Evolutionary conservation across 768 basidiomycete genomes (phyloP), one percentile per base, ranked within the genome.

Genomic region (Suillus weaverae): DNA sequence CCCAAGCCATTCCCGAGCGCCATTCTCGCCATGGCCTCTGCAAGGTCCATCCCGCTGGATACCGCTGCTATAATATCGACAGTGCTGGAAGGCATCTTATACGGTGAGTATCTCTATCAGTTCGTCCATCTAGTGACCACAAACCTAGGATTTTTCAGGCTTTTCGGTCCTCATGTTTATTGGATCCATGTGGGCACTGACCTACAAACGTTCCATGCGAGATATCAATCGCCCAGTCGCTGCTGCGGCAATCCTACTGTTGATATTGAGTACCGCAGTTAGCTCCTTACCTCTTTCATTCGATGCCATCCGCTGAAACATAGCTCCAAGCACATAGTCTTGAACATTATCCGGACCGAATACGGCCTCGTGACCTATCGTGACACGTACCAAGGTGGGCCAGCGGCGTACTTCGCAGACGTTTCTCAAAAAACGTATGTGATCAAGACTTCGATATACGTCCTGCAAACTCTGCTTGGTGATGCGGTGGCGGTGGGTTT

Each of bases 251-350:
- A 60, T 60, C 18, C 44, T 70, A 8, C 68, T 73, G 7, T 66
- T 72, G 20, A 46, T 69, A 32, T 60, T 70, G 18, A 73, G 71
- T 59, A 73, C 70, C 0, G 65, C 69, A n/a, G 71, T 72, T 44
- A 56, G 68, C 26, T 8, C 26, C 26, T 51, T 7, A 0, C 36
- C 44, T 16, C 14, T 20, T 53, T 13, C 26, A 51, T 30, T 9
- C 16, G 4, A 51, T 51, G 10, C 26, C 16, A 20, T 61, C 39
- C 33, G 30, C 32, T 54, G 18, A 59, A 55, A 4, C 16, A 32
- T 43, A 22, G 7, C 38, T 11, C 16, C 30, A 35, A 69, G 68
- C 68, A 70, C 35, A 61, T 69, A n/a, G 54, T 50, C 20, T 43
- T 64, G 11, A 64, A 67, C 60, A 65, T 70, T 57, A 61, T 64